Evolutionary conservation across 2,329 filamentous ascomycete genomes (phyloP).

Genomic region (Trichocomaceae sp.): DNA sequence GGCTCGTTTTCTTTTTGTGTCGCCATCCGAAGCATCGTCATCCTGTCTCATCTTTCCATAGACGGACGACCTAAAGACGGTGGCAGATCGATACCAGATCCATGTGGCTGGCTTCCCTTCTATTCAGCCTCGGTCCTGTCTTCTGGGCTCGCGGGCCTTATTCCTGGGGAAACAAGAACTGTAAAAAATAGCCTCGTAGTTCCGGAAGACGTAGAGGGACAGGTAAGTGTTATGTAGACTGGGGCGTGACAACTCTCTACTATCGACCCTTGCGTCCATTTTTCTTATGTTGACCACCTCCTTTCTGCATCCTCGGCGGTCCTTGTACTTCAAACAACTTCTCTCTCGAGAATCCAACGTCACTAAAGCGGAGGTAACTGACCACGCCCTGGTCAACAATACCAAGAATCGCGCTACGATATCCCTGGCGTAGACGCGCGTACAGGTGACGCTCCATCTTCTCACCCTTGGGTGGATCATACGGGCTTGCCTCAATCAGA

Average conservation of each 20-base stretch:
- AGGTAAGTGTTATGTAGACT: background rate
- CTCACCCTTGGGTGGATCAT: constrained; percentile 52
- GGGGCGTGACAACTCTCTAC: constrained; percentile 16
- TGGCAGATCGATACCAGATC: constrained; percentile 34
- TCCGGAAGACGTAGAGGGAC: background rate
- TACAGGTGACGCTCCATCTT: constrained; percentile 55
- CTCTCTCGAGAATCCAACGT: constrained; percentile 73
- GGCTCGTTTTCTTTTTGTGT: background rate
- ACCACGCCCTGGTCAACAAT: constrained; percentile 85
- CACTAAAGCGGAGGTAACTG: constrained; percentile 75
- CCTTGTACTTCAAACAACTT: constrained; percentile 48
- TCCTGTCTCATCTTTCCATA: constrained; percentile 26
- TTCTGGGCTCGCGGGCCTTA: constrained; percentile 21
- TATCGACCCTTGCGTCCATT: constrained; percentile 25
- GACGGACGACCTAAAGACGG: constrained; percentile 44
- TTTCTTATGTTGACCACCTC: constrained; percentile 19
- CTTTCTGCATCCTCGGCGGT: constrained; percentile 25
- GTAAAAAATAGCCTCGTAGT: background rate
- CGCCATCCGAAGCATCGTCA: constrained; percentile 34
- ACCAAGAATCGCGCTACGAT: constrained; percentile 75
- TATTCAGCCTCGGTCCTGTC: constrained; percentile 21
- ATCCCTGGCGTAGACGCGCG: constrained; percentile 73
- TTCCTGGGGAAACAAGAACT: constrained; percentile 25
- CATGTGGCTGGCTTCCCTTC: constrained; percentile 13
- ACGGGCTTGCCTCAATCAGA: constrained; percentile 67